A percentile compares a stretch with the other conserved stretches of the same genome.
Conservation (phyloP, 2,329 filamentous ascomycete species). For the Rhynchosporium secalis region DNA sequence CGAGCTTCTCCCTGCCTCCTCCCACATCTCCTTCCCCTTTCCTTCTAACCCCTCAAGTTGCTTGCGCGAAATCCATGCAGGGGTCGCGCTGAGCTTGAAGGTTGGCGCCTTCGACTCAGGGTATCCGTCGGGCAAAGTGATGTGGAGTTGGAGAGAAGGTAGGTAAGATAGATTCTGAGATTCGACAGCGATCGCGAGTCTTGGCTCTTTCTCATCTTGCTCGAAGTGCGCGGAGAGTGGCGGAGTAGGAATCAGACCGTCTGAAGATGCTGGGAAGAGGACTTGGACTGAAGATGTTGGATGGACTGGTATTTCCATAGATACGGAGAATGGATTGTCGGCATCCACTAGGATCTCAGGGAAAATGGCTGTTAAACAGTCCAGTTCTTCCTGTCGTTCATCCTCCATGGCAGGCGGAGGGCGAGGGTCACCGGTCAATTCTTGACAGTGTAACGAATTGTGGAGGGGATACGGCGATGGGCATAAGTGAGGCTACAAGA, state of each 20-base stretch:
- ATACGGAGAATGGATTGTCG: conserved; percentile 46
- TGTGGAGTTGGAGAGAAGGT: conserved; percentile 55
- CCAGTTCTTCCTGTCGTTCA: conserved; percentile 58
- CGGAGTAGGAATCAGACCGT: conserved; percentile 38
- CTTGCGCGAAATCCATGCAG: conserved; percentile 55
- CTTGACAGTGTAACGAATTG: conserved; percentile 30
- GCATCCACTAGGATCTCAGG: conserved; percentile 58
- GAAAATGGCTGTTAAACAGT: conserved; percentile 63
- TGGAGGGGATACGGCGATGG: conserved; percentile 12
- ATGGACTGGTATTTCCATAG: conserved; percentile 59
- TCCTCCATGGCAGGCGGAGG: conserved; percentile 57
- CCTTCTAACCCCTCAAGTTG: conserved; percentile 52
- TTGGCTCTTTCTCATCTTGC: conserved; percentile 23
- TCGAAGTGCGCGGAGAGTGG: conserved; percentile 30
- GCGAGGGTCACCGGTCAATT: conserved; percentile 35
- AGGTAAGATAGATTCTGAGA: conserved; percentile 47
- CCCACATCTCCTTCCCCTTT: conserved; percentile 58
- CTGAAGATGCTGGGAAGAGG: conserved; percentile 52
- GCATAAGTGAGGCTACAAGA: conserved; percentile 28
- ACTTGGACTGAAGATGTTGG: conserved; percentile 57
- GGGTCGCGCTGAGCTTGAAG: conserved; percentile 53
- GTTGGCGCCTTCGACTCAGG: conserved; percentile 53
- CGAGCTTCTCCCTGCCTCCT: conserved; percentile 59
- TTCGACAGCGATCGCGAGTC: conserved; percentile 28
- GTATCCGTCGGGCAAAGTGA: conserved; percentile 59